A percentile compares a stretch with the other conserved stretches of the same genome.
These are phyloP conservation scores for Quillaja saponaria DNA, from an alignment of 306 rosid genomes.

Conservation along the genomic window DNA sequence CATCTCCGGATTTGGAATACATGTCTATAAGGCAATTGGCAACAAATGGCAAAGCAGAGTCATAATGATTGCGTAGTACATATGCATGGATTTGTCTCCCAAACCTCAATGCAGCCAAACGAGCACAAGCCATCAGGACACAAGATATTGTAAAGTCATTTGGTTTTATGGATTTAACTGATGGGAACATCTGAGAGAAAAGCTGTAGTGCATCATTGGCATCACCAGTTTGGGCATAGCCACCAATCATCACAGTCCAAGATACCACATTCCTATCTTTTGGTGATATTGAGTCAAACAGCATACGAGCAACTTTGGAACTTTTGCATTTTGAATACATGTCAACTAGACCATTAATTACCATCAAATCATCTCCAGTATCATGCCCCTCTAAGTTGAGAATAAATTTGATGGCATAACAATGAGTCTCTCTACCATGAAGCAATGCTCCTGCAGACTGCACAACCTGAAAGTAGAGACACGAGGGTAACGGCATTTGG, in stretches of 20 bases:
- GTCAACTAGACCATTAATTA: conserved; percentile 79
- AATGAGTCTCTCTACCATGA: conserved; percentile 73
- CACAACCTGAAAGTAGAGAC: conserved; percentile 84
- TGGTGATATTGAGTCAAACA: conserved; percentile 59
- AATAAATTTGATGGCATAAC: conserved; percentile 61
- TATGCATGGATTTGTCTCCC: conserved; percentile 73
- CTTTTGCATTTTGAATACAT: conserved; percentile 82
- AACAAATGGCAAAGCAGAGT: conserved; percentile 52
- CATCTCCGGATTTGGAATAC: conserved; percentile 86
- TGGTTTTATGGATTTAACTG: conserved; percentile 47
- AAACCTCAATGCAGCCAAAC: conserved; percentile 61
- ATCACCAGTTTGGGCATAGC: conserved; percentile 88
- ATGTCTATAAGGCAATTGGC: conserved; percentile 81
- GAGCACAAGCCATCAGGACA: conserved; percentile 87
- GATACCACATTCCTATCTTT: conserved; percentile 69
- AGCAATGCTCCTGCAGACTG: conserved; percentile 66
- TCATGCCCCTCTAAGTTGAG: conserved; percentile 45
- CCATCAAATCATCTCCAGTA: conserved; percentile 55
- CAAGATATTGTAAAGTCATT: conserved; percentile 84
- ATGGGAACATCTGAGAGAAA: conserved; percentile 64
- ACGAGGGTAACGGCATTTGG: conserved; percentile 75
- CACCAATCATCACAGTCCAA: conserved; percentile 91
- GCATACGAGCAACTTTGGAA: conserved; percentile 41
- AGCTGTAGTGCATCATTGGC: conserved; percentile 72
- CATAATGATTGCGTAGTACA: conserved; percentile 52